These are phyloP conservation scores for Dissoconium aciculare DNA, from an alignment of 2,329 filamentous ascomycete genomes.

Conservation along the genomic window DNA sequence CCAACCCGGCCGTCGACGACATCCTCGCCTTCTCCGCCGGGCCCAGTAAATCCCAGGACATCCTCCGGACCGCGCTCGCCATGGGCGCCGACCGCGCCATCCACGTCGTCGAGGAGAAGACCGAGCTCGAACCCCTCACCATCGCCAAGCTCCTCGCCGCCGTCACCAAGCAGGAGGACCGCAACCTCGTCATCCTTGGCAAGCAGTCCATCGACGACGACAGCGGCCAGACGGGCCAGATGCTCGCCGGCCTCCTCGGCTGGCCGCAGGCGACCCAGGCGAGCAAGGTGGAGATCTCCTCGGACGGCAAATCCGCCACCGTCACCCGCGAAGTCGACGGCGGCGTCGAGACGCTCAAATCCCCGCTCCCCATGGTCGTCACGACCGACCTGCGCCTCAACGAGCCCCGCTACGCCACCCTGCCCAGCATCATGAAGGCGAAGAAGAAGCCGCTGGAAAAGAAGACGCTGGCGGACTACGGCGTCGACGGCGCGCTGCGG, in stretches of 20 bases:
- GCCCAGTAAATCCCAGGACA: conserved; percentile 72
- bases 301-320: conserved; percentile 49
- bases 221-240: conserved; percentile 88
- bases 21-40: conserved; percentile 83
- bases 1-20: conserved; percentile 58
- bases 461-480: conserved; percentile 71
- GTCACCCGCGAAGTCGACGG: conserved; percentile 92
- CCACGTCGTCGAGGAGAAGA: conserved; percentile 56
- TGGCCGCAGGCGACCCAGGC: conserved; percentile 96
- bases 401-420: conserved; percentile 81
- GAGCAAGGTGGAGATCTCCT: conserved; percentile 57
- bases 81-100: conserved; percentile 92
- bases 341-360: conserved; percentile 74
- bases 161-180: conserved; percentile 68
- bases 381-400: conserved; percentile 92
- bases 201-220: conserved; percentile 99
- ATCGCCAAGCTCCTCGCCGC: conserved; percentile 77
- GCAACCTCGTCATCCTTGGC: conserved; percentile 83
- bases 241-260: conserved; percentile 80
- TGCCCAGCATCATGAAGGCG: conserved; percentile 99
- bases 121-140: conserved; percentile 73
- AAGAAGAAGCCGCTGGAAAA: conserved; percentile 99
- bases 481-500: conserved; percentile 56
- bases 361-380: conserved; percentile 80
- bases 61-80: conserved; percentile 90